These are phyloP conservation scores for Trichoderma cornu-damae DNA, from an alignment of 2,329 filamentous ascomycete genomes.

Conservation along the genomic window DNA sequence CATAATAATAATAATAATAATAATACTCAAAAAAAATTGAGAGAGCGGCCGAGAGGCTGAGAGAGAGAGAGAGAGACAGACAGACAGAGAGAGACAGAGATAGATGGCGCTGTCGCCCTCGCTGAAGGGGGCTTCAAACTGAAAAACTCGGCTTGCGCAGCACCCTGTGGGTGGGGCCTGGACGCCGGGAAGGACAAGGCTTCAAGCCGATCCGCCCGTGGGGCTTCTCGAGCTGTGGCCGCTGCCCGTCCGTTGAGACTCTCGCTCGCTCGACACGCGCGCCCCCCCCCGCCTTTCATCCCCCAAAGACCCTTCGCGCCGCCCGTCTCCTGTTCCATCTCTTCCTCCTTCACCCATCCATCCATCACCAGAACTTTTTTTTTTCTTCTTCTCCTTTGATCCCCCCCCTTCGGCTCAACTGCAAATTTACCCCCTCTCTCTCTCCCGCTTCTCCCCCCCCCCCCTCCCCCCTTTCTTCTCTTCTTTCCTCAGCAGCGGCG, in stretches of 20 bases:
- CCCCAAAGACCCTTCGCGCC: slow-evolving; percentile 15
- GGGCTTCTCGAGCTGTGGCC: slow-evolving; percentile 20
- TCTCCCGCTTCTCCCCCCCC: neutral
- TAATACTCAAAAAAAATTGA: too few species aligned
- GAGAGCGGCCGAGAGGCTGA: too few species aligned
- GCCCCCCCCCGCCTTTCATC: slow-evolving; percentile 16
- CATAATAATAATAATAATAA: too few species aligned
- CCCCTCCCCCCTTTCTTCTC: neutral
- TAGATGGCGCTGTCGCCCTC: too few species aligned
- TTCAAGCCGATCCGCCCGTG: slow-evolving; percentile 23
- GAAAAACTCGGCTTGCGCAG: slow-evolving; percentile 15
- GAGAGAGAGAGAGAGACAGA: too few species aligned
- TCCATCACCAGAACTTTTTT: neutral
- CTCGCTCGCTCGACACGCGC: slow-evolving; percentile 15
- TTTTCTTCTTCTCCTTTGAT: too few species aligned
- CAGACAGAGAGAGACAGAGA: too few species aligned
- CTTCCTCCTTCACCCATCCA: slow-evolving; percentile 14
- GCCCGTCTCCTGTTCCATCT: slow-evolving; percentile 15
- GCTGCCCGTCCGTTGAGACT: slow-evolving; percentile 15
- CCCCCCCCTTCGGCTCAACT: too few species aligned
- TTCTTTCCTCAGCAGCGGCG: too few species aligned
- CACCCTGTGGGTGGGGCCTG: slow-evolving; percentile 18
- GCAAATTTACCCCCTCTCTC: too few species aligned
- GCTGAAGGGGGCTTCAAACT: too few species aligned
- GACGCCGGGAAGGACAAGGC: slow-evolving; percentile 20